Percentiles rank a stretch among this genome's conserved stretches.
Evolutionary conservation across 306 rosid species (phyloP).

Genomic region (Abrus pulchellus): DNA sequence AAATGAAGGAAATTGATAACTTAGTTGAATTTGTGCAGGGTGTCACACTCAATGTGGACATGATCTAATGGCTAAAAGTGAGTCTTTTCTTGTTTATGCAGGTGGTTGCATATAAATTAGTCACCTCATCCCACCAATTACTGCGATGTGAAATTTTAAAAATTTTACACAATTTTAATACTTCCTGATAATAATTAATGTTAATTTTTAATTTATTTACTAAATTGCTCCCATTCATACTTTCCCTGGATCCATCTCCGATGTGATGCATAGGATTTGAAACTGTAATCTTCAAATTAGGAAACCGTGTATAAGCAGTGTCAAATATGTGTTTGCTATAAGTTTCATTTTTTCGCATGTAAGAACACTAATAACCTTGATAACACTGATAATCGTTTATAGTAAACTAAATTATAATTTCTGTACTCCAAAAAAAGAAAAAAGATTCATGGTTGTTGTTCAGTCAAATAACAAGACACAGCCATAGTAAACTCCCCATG

Average conservation of each 20-base stretch:
- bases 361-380: too few relatives aligned
- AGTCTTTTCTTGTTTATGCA: conserved; percentile 8
- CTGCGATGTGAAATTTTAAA: too few relatives aligned
- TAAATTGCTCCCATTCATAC: too few relatives aligned
- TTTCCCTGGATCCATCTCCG: too few relatives aligned
- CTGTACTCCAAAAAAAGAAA: neutral
- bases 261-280: neutral
- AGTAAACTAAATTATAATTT: neutral
- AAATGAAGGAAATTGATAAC: neutral
- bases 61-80: neutral
- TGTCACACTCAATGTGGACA: neutral
- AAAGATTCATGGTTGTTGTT: neutral
- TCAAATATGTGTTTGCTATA: neutral
- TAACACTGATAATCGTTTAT: neutral
- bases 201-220: too few relatives aligned
- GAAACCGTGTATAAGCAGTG: neutral
- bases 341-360: too few relatives aligned
- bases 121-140: conserved; percentile 19
- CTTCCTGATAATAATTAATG: too few relatives aligned
- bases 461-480: neutral
- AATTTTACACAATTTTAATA: too few relatives aligned
- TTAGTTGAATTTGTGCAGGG: conserved; percentile 24
- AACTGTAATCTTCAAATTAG: neutral
- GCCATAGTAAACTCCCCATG: conserved; percentile 9
- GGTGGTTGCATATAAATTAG: neutral